These are phyloP conservation scores for Gloeopeniophorella convolvens DNA, from an alignment of 768 basidiomycete genomes.

Conservation along the genomic window DNA sequence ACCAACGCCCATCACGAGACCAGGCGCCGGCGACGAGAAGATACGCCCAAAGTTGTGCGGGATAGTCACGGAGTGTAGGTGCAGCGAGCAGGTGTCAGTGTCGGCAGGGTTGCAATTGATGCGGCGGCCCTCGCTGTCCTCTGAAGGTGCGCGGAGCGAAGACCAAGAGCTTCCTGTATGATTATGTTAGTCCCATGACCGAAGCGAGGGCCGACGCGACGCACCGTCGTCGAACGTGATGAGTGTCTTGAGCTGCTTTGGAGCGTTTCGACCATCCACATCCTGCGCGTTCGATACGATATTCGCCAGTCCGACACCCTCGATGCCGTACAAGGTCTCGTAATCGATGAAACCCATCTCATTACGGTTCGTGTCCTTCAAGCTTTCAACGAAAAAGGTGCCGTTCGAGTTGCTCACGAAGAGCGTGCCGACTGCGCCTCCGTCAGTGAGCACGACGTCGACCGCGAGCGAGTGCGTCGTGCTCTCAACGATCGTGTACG, in stretches of 20 bases:
- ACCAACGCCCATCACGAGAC: conserved; percentile 95
- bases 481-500: conserved; percentile 93
- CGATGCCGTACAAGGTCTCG: conserved; percentile 78
- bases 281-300: conserved; percentile 78
- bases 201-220: conserved; percentile 22
- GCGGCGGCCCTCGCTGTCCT: conserved; percentile 54
- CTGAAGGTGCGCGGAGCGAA: conserved; percentile 48
- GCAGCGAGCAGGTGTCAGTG: conserved; percentile 64
- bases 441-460: conserved; percentile 77
- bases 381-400: conserved; percentile 86
- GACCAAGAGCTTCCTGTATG: conserved; percentile 64
- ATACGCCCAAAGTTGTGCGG: conserved; percentile 92
- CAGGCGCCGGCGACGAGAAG: conserved; percentile 93
- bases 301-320: conserved; percentile 90
- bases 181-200: background rate
- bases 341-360: conserved; percentile 86
- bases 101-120: conserved; percentile 57
- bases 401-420: conserved; percentile 97
- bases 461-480: conserved; percentile 91
- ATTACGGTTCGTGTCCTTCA: conserved; percentile 92
- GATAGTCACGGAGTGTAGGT: conserved; percentile 87
- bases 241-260: conserved; percentile 67
- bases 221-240: conserved; percentile 89
- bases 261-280: conserved; percentile 61
- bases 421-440: conserved; percentile 70